Percentiles rank a stretch among this genome's conserved stretches.
phyloP scores from a whole-genome alignment of 2,329 filamentous ascomycete species.

The Fusarium sp. region DNA sequence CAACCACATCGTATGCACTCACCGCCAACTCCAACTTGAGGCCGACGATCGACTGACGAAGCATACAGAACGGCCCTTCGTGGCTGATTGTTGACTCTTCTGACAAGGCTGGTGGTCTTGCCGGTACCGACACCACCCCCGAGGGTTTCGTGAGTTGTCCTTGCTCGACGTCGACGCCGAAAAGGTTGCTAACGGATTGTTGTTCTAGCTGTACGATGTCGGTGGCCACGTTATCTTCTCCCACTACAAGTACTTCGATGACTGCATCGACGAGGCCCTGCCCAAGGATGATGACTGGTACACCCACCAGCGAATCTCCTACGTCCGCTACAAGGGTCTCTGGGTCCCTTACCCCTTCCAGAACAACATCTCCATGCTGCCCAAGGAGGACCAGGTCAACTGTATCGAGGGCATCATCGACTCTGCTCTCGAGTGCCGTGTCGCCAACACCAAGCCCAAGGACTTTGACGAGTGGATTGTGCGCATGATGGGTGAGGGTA shows the following conservation, averaged over 20 bases:
- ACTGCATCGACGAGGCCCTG: conserved; percentile 96
- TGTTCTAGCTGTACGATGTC: conserved; percentile 89
- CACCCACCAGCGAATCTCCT: conserved; percentile 97
- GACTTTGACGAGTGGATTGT: conserved; percentile 99
- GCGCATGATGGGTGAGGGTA: conserved; percentile 85
- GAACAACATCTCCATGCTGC: conserved; percentile 99
- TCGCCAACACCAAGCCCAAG: conserved; percentile 90
- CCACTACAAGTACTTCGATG: conserved; percentile 99
- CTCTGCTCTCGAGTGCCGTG: conserved; percentile 85
- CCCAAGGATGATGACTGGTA: conserved; percentile 96
- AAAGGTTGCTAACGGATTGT: conserved; percentile 31
- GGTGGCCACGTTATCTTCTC: conserved; percentile 99
- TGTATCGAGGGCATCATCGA: conserved; percentile 97
- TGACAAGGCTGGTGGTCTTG: conserved; percentile 92
- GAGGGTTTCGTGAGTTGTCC: conserved; percentile 89
- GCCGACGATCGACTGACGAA: conserved; percentile 39
- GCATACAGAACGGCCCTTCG: conserved; percentile 80
- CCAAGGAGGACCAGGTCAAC: conserved; percentile 95
- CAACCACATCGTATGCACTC: conserved; percentile 83
- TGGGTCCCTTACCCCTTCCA: conserved; percentile 99
- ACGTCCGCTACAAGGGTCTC: conserved; percentile 93
- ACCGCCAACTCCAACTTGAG: conserved; percentile 46
- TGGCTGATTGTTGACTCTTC: conserved; percentile 96
- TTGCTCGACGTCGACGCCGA: conserved; percentile 5
- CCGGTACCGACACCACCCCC: conserved; percentile 91